Evolutionary conservation across 2,329 filamentous ascomycete genomes (phyloP), one percentile per base, ranked within the genome.

Genomic region (Arthroderma uncinatum): DNA sequence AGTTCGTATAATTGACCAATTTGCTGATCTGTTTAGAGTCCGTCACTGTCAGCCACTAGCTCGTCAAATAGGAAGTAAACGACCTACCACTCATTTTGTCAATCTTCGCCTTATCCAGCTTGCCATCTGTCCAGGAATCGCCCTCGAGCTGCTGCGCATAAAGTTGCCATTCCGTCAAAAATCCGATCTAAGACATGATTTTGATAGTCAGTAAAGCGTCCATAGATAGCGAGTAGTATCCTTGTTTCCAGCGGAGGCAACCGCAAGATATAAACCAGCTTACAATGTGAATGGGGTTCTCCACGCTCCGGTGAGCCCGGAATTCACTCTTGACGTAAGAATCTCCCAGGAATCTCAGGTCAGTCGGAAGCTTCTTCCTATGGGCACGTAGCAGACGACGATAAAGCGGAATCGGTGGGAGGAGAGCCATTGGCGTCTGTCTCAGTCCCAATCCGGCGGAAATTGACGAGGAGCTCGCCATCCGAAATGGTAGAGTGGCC

Each of bases 241-340:
- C 6, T 34, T 34, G 33, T 21, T 28, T 12, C 34, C 19, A n/a
- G 12, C 56, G 23, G 44, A 14, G 28, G 25, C 9, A 48, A 7
- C 21, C 21, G 44, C 21, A 8, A 6, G 16, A 40, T 9, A 40
- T 14, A 23, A 40, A 19, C 8, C 4, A 28, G 25, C 82, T 61
- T 78, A 94, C 90, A 73, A 98, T 82, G 68, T 97, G 92, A 25
- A 89, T 82, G 0, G 93, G 91, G 66, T 97, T 97, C 59, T 97
- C 92, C 53, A 94, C 82, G 34, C 83, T 79, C 59, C 80, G 81
- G 68, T 97, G 93, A 0, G 87, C 86, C 59, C 89, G 81, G 65
- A 97, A 98, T 74, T 98, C 93, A 48, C 83, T 82, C 74, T 94
- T 96, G 70, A 97, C 79, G 72, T 97, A 98, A 70, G 90, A 83